Conservation (phyloP, 768 basidiomycete genomes). For the Termitomyces sp. region DNA sequence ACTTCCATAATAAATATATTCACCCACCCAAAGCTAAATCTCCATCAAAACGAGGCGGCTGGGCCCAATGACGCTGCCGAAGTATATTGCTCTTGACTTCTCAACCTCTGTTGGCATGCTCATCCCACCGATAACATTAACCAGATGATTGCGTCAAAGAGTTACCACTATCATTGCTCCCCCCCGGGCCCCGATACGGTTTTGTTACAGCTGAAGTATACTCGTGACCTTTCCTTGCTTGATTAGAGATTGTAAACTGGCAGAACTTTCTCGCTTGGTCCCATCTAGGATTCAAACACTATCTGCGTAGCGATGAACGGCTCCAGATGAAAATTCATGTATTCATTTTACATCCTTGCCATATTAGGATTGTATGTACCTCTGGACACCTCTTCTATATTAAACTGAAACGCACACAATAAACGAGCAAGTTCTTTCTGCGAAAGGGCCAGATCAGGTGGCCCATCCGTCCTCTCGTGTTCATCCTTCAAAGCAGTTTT, state of each 20-base stretch:
- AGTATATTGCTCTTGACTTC: background rate
- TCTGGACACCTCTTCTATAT: background rate
- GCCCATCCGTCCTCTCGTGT: background rate
- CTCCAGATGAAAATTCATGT: background rate
- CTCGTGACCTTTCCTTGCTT: background rate
- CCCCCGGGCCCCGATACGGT: background rate
- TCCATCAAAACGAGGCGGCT: slow-evolving; percentile 8
- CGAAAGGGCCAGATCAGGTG: background rate
- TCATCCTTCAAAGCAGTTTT: background rate
- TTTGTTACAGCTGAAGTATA: background rate
- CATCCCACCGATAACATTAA: background rate
- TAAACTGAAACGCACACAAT: background rate
- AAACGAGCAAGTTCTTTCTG: background rate
- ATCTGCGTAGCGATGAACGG: background rate
- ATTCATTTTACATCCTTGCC: background rate
- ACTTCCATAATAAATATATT: slow-evolving; percentile 3
- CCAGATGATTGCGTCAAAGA: background rate
- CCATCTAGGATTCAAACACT: background rate
- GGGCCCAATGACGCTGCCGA: background rate
- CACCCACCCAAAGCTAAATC: background rate
- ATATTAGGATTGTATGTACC: background rate
- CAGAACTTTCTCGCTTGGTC: background rate
- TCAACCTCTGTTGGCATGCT: background rate
- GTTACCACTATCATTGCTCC: background rate
- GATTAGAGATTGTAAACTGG: background rate